Base-by-base conservation (phyloP, 129 eudicot genomes). In the Sambucus nigra region DNA sequence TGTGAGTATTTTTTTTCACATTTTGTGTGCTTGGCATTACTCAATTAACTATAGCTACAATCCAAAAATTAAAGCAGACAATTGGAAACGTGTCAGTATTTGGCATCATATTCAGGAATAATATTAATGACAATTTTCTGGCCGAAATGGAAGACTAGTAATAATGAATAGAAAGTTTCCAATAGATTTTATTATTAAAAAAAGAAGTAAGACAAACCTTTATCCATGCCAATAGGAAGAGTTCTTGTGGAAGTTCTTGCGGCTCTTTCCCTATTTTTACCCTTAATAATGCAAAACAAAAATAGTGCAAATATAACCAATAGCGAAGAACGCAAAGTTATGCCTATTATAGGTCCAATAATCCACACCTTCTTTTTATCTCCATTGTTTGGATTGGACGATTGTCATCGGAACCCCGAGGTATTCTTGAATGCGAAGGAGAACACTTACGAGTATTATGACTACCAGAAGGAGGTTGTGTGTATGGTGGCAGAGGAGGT, bases 401-500 rank as follows among this genome's bases (percentile, higher is more conserved):
- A 63, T 26, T 47, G 68, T 42, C 61, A 47, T 59, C 63, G 42
- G 97, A 72, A 29, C 66, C 74, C 49, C 42, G 52, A 5, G 73
- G 86, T 45, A 76, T 58, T 48, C 45, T 76, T 14, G 74, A 65
- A 64, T 59, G 7, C 14, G 88, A 79, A 26, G 81, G 70, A 41
- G 77, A 48, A 57, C 26, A 68, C 48, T 44, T 71, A 57, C 56
- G 76, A 41, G 70, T 78, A 48, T 59, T 78, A 35, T 31, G 70
- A 57, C 75, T 91, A 67, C 87, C 82, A 19, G 95, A 95, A 51
- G 98, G 95, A 12, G 95, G 94, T 10, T 89, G 48, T 25, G 94
- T 74, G 68, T 50, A 74, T 28, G 99, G 99, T 12, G 99, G 95
- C 17, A 95, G 99, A 25, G 99, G 99, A 51, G 95, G 99, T 59